Evolutionary conservation across 2,329 filamentous ascomycete species (phyloP), one percentile per base, ranked within the genome.

Genomic region (Aspergillus calidoustus): DNA sequence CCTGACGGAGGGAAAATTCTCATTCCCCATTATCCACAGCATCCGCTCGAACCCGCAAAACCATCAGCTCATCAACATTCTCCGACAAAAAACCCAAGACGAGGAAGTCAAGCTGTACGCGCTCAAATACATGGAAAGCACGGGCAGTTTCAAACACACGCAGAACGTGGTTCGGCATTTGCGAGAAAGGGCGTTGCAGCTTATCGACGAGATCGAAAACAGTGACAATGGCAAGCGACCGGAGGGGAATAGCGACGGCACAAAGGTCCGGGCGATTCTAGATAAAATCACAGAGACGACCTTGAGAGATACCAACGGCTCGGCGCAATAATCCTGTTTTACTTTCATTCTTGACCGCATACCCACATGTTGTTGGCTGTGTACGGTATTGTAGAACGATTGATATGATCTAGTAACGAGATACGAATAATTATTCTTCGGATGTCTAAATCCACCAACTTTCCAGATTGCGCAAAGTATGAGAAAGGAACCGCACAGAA

Each of bases 1-100:
- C 78, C 80, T 98, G 69, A 97, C 93, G 1, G 95, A 98, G 80
- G 94, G 94, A 66, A 98, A 98, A 83, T 97, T 97, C 81, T 94
- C 90, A 28, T 97, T 97, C 75, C 93, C 93, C 46, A 89, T 98
- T 71, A 97, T 98, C 71, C 94, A 98, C 80, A 90, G 91, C 75
- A 96, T 98, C 69, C 91, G 76, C 64, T 80, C 89, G 62, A 86
- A 93, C 73, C 78, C 78, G 2, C 70, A 70, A 3, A 81, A 80
- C 59, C 74, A 91, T 87, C 19, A 96, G 71, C 85, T 99, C 59
- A 86, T 97, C 76, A 97, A 95, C 73, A 97, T 98, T 59, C 83
- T 98, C 47, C 92, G 92, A 78, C 93, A 97, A 77, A 94, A 93
- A 79, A 93, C 93, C 1, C 86, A 84, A 22, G 91, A 97, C 70